Evolutionary conservation across 1,139 yeast genomes (phyloP), one percentile per base, ranked within the genome.

Genomic region (Scheffersomyces lignicola): DNA sequence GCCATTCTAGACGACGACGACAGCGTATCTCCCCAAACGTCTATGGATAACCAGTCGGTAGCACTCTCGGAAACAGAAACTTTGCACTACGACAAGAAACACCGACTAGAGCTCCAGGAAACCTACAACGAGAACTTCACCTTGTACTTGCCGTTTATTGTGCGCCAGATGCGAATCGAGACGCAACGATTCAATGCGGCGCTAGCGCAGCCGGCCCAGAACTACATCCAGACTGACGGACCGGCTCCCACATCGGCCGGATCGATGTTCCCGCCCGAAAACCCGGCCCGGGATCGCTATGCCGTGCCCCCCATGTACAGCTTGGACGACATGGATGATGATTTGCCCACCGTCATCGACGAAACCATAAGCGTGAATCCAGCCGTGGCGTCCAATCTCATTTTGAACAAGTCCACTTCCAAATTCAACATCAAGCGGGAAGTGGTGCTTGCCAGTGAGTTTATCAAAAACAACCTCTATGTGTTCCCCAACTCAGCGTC

Each of bases 51-150:
- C 10, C 35, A 34, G 13, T 46, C 50, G 10, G 27, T 42, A 1
- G 41, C 42, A 3, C 30, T 59, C 20, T 57, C 63, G 1, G 63
- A 59, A 24, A 38, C 57, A 2, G 60, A 52, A 9, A 59, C 65
- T 1, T 45, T 59, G 25, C 39, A 42, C 25, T 45, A 49, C 17
- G 52, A 49, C 30, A 34, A 38, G 24, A 31, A 36, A 1, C 54
- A 56, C 16, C 45, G 62, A n/a, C 43, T 58, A 27, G 65, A 64
- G 24, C 51, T 69, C 8, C 76, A 68, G 44, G 58, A 53, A 0
- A 51, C 61, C 1, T 70, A 52, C 41, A 51, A 49, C 25, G 73
- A 63, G 13, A 70, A 70, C 40, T 68, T 62, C 43, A 59, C 65
- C 17, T 45, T 49, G 22, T 70, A 68, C 43, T 44, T 64, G 8